Base-by-base conservation (phyloP, 768 basidiomycete genomes). In the Lyophyllum decastes region DNA sequence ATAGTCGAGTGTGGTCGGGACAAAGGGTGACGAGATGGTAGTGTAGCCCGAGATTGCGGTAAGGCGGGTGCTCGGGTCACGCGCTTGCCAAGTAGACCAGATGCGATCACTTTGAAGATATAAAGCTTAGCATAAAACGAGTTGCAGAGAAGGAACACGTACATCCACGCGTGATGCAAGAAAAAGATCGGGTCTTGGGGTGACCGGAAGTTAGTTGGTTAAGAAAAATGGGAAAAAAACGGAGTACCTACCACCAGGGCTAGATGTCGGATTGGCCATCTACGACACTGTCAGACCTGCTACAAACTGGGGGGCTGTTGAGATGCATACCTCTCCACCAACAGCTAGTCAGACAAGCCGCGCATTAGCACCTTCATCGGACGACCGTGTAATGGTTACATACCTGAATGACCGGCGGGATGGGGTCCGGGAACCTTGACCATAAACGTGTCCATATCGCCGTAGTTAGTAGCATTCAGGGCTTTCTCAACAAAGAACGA, bases 41-140 rank as follows among this genome's bases (percentile, higher is more conserved):
- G 26, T 47, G 33, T 45, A 35, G 4, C 53, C 53, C 25, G 53
- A 54, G 14, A 54, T 47, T 14, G 25, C 53, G 16, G 41, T 46
- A 12, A 54, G 44, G 43, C 45, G 44, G 27, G 22, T 35, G 27
- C 33, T 54, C n/a, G 53, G n/a, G 19, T 54, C 22, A 14, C 11
- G 24, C 17, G 53, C 43, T 47, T 54, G 53, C 53, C 53, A 54
- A n/a, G 16, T 46, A 19, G 53, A n/a, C 53, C 53, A 54, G 27
- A 54, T 45, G 16, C 53, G 53, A 35, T 54, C 43, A 8, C 53
- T 54, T 21, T 24, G 24, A 19, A 12, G 38, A 14, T 10, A 12
- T 10, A 7, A 17, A 41, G 7, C 49, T 10, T 7, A 21, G 16
- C n/a, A 30, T 6, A n/a, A n/a, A n/a, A n/a, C n/a, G n/a, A n/a